phyloP scores from a whole-genome alignment of 164 flowering plant genomes.

The Chimonanthus salicifolius region DNA sequence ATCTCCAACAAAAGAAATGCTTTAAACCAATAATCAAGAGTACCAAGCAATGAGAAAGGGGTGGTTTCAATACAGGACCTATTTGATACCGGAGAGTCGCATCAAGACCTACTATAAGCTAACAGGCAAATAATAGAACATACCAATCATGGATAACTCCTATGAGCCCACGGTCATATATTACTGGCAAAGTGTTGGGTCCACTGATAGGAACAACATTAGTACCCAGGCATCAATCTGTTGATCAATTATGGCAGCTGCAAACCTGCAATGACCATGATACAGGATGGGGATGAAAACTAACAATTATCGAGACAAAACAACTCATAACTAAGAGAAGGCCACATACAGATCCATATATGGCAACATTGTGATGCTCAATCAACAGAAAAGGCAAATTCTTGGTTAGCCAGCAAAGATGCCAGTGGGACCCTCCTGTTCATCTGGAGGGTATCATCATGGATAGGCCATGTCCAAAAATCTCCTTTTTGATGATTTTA shows the following conservation, averaged over 20 bases:
- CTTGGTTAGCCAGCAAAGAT: neutral
- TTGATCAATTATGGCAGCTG: slow-evolving; percentile 66
- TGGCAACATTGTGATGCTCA: neutral
- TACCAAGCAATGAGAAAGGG: too few relatives aligned
- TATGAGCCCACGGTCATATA: slow-evolving; percentile 84
- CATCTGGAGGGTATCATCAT: neutral
- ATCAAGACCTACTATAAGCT: neutral
- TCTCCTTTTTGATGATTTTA: neutral
- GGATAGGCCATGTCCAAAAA: neutral
- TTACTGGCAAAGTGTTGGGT: slow-evolving; percentile 76
- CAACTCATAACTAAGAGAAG: neutral
- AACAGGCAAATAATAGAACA: neutral
- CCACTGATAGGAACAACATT: slow-evolving; percentile 86
- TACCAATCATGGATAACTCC: slow-evolving; percentile 96
- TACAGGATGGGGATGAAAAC: neutral
- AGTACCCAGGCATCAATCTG: slow-evolving; percentile 67
- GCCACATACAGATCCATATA: too few relatives aligned
- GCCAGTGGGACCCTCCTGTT: neutral
- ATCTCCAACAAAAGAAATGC: too few relatives aligned
- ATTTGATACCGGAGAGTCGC: neutral
- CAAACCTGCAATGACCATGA: slow-evolving; percentile 52
- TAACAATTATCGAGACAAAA: neutral
- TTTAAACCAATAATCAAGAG: too few relatives aligned
- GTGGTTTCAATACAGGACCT: neutral
- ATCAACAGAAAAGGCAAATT: neutral